These are phyloP conservation scores for Helianthus tuberosus DNA, from an alignment of 129 eudicot genomes.

Conservation along the genomic window DNA sequence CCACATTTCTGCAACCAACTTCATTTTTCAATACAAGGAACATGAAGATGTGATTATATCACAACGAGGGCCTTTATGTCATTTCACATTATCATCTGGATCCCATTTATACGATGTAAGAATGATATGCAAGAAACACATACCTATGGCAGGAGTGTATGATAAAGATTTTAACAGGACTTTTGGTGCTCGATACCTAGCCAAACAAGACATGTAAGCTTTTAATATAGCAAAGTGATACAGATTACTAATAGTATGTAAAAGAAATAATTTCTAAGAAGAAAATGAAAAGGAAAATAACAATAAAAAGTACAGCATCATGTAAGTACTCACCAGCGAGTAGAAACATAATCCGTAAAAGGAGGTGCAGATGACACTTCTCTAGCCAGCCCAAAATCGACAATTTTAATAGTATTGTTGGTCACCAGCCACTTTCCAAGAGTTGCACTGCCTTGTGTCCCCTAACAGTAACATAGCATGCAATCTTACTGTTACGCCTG, in stretches of 20 bases:
- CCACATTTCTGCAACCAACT: slow-evolving; percentile 97
- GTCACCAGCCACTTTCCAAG: too few species aligned
- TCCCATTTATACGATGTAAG: too few species aligned
- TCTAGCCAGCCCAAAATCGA: slow-evolving; percentile 96
- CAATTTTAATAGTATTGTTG: slow-evolving; percentile 68
- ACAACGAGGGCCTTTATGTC: too few species aligned
- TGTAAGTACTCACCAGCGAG: slow-evolving; percentile 73
- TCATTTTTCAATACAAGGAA: too few species aligned
- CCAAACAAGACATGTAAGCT: slow-evolving; percentile 25
- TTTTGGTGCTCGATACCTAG: slow-evolving; percentile 98
- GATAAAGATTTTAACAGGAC: slow-evolving; percentile 76
- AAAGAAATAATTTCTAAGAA: background rate
- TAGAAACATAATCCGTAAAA: slow-evolving; percentile 92
- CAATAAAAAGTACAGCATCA: background rate
- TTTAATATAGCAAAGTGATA: too few species aligned
- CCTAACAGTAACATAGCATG: too few species aligned
- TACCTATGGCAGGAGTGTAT: slow-evolving; percentile 92
- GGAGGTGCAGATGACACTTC: slow-evolving; percentile 91
- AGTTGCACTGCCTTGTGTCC: too few species aligned
- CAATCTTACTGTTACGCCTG: too few species aligned
- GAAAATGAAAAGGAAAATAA: background rate
- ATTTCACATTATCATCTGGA: too few species aligned
- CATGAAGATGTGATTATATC: too few species aligned
- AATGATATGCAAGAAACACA: slow-evolving; percentile 10
- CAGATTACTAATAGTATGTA: too few species aligned